A percentile compares a stretch with the other conserved stretches of the same genome.
Conservation (phyloP, 2,329 filamentous ascomycete genomes). For the Trichoderma koningiopsis region DNA sequence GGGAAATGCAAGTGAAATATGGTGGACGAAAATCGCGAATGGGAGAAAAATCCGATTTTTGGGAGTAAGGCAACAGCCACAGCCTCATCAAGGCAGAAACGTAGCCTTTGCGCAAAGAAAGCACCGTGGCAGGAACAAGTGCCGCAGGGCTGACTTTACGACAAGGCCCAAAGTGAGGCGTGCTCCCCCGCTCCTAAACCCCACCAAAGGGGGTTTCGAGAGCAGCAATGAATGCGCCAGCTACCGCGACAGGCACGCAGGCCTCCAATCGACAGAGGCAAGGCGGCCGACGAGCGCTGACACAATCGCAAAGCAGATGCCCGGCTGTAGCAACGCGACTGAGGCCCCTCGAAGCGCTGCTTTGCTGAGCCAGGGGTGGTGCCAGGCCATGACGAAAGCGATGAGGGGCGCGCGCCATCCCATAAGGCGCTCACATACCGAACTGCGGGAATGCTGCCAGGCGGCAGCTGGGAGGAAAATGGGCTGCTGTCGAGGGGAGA, state of each 20-base stretch:
- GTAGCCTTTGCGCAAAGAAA: not conserved
- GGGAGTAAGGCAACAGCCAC: slow-evolving; percentile 22
- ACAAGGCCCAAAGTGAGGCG: slow-evolving; percentile 21
- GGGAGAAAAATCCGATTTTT: not conserved
- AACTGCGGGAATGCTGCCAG: slow-evolving; percentile 21
- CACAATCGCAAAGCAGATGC: slow-evolving; percentile 18
- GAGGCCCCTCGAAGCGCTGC: slow-evolving; percentile 15
- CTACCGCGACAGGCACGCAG: slow-evolving; percentile 15
- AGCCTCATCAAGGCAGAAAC: slow-evolving; percentile 7
- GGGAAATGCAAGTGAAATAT: not conserved
- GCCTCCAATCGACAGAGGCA: slow-evolving; percentile 9
- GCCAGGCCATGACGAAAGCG: slow-evolving; percentile 46
- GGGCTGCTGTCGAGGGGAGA: not conserved
- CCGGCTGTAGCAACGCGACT: slow-evolving; percentile 6
- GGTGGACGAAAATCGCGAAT: not conserved
- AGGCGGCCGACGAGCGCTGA: not conserved
- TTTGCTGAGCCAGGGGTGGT: slow-evolving; percentile 28
- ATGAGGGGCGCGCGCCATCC: slow-evolving; percentile 34
- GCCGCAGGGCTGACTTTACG: slow-evolving; percentile 23
- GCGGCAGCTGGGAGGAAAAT: slow-evolving; percentile 6
- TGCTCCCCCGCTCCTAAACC: slow-evolving; percentile 27
- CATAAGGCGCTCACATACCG: slow-evolving; percentile 27
- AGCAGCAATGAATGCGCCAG: slow-evolving; percentile 24
- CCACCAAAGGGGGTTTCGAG: slow-evolving; percentile 21
- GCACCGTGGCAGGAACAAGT: slow-evolving; percentile 26